Evolutionary conservation across 139 green algal species (phyloP).

Genomic region (Chlamydomonas sphaeroides): DNA sequence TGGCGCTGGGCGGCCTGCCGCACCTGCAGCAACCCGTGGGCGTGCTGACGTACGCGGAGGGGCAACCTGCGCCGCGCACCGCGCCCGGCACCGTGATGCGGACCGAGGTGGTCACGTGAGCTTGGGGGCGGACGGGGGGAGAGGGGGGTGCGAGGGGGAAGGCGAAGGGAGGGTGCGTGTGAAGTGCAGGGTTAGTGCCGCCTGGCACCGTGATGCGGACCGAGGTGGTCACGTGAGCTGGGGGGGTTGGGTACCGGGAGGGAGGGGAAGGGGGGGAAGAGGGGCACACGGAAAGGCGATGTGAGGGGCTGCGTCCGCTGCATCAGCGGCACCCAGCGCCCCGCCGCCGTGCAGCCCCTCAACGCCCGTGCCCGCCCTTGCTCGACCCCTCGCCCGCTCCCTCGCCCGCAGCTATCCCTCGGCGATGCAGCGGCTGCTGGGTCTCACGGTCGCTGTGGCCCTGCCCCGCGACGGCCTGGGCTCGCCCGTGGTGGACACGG

Average conservation of each 20-base stretch:
- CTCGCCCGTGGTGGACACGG: neutral
- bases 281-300: too few species aligned
- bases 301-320: too few species aligned
- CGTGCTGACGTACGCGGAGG: constrained; percentile 26
- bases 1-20: constrained; percentile 6
- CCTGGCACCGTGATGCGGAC: constrained; percentile 4
- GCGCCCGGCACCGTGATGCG: constrained; percentile 6
- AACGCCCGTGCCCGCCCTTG: too few species aligned
- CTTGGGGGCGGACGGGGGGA: too few species aligned
- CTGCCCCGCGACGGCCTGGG: constrained; percentile 28
- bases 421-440: constrained; percentile 28
- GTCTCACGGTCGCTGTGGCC: constrained; percentile 2
- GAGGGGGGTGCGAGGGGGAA: too few species aligned
- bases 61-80: neutral
- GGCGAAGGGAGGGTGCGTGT: too few species aligned
- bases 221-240: constrained; percentile 10
- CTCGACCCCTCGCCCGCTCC: too few species aligned
- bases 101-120: constrained; percentile 3
- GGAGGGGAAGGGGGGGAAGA: too few species aligned
- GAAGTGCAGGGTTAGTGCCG: too few species aligned
- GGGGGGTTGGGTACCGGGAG: too few species aligned
- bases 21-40: constrained; percentile 1
- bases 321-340: too few species aligned
- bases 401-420: constrained; percentile 15
- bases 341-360: too few species aligned